These are phyloP conservation scores for Fusarium mangiferae DNA, from an alignment of 2,329 filamentous ascomycete species.

Conservation along the genomic window DNA sequence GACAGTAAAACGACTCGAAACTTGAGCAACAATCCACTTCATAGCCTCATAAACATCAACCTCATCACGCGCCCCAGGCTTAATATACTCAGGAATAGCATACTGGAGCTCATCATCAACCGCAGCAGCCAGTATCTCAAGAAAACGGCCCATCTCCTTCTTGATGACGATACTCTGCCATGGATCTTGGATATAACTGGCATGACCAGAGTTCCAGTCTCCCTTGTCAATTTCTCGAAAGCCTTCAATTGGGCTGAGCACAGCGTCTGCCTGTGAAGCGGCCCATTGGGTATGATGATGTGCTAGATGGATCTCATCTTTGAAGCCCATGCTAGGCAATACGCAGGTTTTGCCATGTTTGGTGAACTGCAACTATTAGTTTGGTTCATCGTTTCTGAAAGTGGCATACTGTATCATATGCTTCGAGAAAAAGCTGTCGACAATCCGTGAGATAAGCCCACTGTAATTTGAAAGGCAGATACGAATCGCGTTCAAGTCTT, in stretches of 20 bases:
- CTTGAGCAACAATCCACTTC: constrained; percentile 47
- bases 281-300: constrained; percentile 53
- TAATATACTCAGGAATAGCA: constrained; percentile 49
- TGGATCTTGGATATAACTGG: constrained; percentile 47
- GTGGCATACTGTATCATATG: constrained; percentile 43
- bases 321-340: constrained; percentile 53
- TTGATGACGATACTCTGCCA: constrained; percentile 52
- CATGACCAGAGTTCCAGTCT: constrained; percentile 52
- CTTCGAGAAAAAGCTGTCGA: constrained; percentile 44
- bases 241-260: constrained; percentile 49
- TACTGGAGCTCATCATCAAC: constrained; percentile 50
- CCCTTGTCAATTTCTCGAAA: constrained; percentile 53
- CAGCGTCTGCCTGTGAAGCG: constrained; percentile 51
- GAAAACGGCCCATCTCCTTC: constrained; percentile 48
- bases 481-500: background rate
- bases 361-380: constrained; percentile 42
- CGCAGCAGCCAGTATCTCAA: constrained; percentile 47
- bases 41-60: constrained; percentile 45
- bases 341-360: constrained; percentile 55
- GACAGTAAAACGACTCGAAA: constrained; percentile 47
- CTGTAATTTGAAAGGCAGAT: constrained; percentile 8
- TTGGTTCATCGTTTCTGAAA: rapidly evolving
- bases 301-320: constrained; percentile 55
- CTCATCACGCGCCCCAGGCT: constrained; percentile 42
- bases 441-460: constrained; percentile 46